Base-by-base conservation (phyloP, 176 grass and related monocot species). In the Raddia guianensis region DNA sequence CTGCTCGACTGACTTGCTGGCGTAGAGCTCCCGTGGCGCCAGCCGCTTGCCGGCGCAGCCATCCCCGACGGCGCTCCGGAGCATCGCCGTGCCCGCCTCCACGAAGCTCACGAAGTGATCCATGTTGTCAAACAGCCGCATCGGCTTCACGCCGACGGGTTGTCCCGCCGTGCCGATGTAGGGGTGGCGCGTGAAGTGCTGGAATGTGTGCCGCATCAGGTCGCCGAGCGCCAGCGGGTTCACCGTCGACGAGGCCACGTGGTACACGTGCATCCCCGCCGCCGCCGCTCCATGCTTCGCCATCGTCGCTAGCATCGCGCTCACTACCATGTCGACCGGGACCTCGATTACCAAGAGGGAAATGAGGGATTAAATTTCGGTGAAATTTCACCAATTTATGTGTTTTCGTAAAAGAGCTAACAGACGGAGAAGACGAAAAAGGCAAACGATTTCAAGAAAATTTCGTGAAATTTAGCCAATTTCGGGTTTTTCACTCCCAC, bases 271-370 rank as follows among this genome's bases (percentile, higher is more conserved):
- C 80, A 94, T 91, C 34, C 85, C 89, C 7, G 51, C 75, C 12
- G 80, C 6, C 21, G 7, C 37, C 42, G 15, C 13, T 16, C 6
- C 27, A 60, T 98, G 95, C 78, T 91, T 92, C 59, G 92, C 92
- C 86, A 98, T 98, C 16, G 92, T 60, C 32, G 90, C 95, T 80
- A 98, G 73, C 42, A 86, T 94, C 68, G 95, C 95, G 87, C 91
- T 98, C 81, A 98, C 92, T 35, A 98, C 95, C 95, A 98, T 98
- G 90, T 98, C 95, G 49, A 70, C 95, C 40, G 95, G 95, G 15
- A 98, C 95, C 95, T 94, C 46, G 2, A 47, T 47, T 61, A 74
- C 72, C 60, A 56, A 45, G 3, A 11, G 5, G 73, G 21, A 20
- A 11, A 42, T 6, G 33, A 18, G 27, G 27, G 27, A 27, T 27